Evolutionary conservation across 805 yeast genomes (phyloP).

Genomic region (Saccharomycopsis amapae): DNA sequence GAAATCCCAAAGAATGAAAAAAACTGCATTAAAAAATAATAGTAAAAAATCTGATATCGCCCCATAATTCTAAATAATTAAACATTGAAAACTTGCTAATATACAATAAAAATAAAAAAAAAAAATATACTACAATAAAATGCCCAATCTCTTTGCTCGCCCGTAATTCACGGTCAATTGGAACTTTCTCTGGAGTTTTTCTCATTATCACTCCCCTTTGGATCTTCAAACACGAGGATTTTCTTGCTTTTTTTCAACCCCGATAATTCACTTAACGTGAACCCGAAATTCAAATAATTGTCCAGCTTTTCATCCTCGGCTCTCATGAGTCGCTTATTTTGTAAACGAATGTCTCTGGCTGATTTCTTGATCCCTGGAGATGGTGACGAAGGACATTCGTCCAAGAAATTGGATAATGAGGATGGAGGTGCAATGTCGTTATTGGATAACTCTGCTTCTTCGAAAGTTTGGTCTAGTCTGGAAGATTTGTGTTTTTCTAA

Average conservation of each 20-base stretch:
- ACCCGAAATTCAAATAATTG: constrained; percentile 19
- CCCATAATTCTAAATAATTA: no score
- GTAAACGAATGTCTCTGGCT: neutral
- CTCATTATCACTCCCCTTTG: neutral
- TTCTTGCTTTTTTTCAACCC: constrained; percentile 15
- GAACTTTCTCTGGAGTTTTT: no score
- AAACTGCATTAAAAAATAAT: no score
- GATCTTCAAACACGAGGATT: constrained; percentile 21
- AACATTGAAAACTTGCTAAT: neutral
- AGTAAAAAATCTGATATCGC: no score
- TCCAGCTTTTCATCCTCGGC: constrained; percentile 10
- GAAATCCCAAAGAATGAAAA: no score
- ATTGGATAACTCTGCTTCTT: no score
- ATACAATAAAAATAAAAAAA: neutral
- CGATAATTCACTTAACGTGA: constrained; percentile 20
- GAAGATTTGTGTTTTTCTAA: constrained; percentile 10
- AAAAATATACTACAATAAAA: neutral
- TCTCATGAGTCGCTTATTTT: constrained; percentile 11
- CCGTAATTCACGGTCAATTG: no score
- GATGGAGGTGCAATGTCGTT: neutral
- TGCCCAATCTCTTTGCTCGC: neutral
- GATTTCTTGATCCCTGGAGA: neutral
- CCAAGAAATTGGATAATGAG: no score
- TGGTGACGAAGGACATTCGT: no score
- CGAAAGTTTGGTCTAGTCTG: no score